Percentiles rank a stretch among this genome's conserved stretches.
Conservation (phyloP, 768 basidiomycete genomes). For the Hydnum rufescens region DNA sequence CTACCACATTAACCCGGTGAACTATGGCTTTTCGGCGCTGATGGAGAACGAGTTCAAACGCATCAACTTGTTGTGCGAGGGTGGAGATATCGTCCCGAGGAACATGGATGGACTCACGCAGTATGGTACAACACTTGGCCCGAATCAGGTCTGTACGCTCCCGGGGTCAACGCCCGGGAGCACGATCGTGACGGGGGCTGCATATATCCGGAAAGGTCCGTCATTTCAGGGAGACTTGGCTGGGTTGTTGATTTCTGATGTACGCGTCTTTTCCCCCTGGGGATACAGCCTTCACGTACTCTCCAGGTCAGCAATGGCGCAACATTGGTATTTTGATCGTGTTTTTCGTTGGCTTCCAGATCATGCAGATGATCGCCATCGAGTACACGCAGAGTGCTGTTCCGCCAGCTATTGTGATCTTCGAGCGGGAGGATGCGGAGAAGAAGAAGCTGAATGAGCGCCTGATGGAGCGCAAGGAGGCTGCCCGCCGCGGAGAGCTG, state of each 20-base stretch:
- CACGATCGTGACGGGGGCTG: slow-evolving; percentile 29
- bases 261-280: not conserved
- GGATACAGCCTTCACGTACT: slow-evolving; percentile 16
- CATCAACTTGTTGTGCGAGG: slow-evolving; percentile 42
- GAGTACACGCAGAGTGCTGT: slow-evolving; percentile 40
- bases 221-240: too few relatives aligned
- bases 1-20: slow-evolving; percentile 42
- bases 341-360: slow-evolving; percentile 49
- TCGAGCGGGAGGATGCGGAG: slow-evolving; percentile 24
- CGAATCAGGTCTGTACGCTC: slow-evolving; percentile 12
- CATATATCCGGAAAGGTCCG: slow-evolving; percentile 35
- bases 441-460: slow-evolving; percentile 20
- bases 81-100: slow-evolving; percentile 43
- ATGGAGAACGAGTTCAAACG: slow-evolving; percentile 80
- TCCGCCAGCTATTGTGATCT: slow-evolving; percentile 23
- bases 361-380: slow-evolving; percentile 44
- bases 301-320: slow-evolving; percentile 12
- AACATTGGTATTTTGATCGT: slow-evolving; percentile 52
- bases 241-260: too few relatives aligned
- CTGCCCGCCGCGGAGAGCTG: slow-evolving; percentile 18
- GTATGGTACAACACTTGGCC: slow-evolving; percentile 34
- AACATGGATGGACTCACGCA: slow-evolving; percentile 34
- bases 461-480: slow-evolving; percentile 29
- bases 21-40: slow-evolving; percentile 54
- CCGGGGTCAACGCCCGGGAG: slow-evolving; percentile 11